phyloP scores from a whole-genome alignment of 1,284 basidiomycete species.

The Puccinia horiana region DNA sequence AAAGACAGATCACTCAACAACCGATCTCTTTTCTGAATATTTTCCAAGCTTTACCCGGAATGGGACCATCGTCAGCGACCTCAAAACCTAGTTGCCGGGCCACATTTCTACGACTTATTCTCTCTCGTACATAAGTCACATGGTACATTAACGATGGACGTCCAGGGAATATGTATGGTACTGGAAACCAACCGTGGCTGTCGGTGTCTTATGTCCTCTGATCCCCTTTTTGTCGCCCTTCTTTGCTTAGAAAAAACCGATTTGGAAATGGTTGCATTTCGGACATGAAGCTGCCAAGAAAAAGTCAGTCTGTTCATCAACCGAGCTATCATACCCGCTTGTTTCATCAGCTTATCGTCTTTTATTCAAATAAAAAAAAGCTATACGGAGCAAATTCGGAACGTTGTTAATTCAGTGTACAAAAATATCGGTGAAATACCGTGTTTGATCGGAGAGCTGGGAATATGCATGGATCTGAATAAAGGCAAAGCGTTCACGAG shows the following conservation, averaged over 20 bases:
- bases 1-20: background rate
- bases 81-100: conserved; percentile 78
- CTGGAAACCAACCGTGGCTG: background rate
- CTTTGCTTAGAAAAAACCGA: conserved; percentile 11
- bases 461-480: conserved; percentile 91
- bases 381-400: conserved; percentile 77
- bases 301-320: conserved; percentile 62
- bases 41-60: conserved; percentile 52
- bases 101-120: conserved; percentile 93
- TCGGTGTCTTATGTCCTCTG: conserved; percentile 80
- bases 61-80: conserved; percentile 64
- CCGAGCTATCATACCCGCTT: background rate
- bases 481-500: conserved; percentile 70
- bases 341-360: background rate
- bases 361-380: conserved; percentile 51
- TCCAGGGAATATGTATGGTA: conserved; percentile 75
- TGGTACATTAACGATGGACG: conserved; percentile 80
- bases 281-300: conserved; percentile 74
- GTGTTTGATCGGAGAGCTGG: conserved; percentile 83
- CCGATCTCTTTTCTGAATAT: too few relatives aligned
- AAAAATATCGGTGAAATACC: conserved; percentile 73
- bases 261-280: conserved; percentile 65
- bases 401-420: conserved; percentile 70
- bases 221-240: conserved; percentile 62
- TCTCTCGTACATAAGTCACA: conserved; percentile 78